Conservation (phyloP, 176 grass and related monocot genomes). For the Raddia distichophylla region DNA sequence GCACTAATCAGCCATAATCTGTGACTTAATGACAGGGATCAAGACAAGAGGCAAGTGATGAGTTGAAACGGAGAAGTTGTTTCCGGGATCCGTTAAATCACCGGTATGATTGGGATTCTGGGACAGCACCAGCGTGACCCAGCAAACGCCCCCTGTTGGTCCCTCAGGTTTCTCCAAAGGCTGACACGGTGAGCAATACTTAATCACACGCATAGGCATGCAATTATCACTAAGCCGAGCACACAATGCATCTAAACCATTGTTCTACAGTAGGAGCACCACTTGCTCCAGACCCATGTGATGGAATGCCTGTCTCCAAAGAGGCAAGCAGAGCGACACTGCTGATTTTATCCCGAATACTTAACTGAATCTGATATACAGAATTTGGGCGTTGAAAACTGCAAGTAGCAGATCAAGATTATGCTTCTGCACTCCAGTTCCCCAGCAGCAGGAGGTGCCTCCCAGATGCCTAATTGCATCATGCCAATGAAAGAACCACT, state of each 20-base stretch:
- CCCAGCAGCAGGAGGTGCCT: slow-evolving; percentile 46
- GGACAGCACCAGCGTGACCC: slow-evolving; percentile 22
- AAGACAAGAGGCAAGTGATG: neutral
- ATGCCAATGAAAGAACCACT: slow-evolving; percentile 30
- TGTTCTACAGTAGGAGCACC: neutral
- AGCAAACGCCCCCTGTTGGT: slow-evolving; percentile 24
- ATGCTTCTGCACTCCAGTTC: slow-evolving; percentile 33
- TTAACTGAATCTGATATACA: slow-evolving; percentile 61
- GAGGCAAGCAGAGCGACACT: slow-evolving; percentile 57
- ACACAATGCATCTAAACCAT: slow-evolving; percentile 53
- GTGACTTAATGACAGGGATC: neutral
- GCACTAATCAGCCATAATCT: neutral
- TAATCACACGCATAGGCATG: slow-evolving; percentile 17
- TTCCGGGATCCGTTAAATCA: slow-evolving; percentile 43
- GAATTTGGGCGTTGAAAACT: slow-evolving; percentile 45
- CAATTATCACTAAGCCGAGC: neutral
- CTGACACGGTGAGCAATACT: slow-evolving; percentile 50
- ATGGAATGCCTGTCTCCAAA: slow-evolving; percentile 61
- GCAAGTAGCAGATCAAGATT: slow-evolving; percentile 26
- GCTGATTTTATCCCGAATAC: slow-evolving; percentile 48
- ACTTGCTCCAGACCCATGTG: slow-evolving; percentile 39
- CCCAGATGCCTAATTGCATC: slow-evolving; percentile 45
- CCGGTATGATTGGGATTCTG: slow-evolving; percentile 59
- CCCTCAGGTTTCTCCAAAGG: slow-evolving; percentile 60
- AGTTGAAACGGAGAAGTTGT: slow-evolving; percentile 3